phyloP scores from a whole-genome alignment of 2,329 filamentous ascomycete species.

The Fusarium setosum region DNA sequence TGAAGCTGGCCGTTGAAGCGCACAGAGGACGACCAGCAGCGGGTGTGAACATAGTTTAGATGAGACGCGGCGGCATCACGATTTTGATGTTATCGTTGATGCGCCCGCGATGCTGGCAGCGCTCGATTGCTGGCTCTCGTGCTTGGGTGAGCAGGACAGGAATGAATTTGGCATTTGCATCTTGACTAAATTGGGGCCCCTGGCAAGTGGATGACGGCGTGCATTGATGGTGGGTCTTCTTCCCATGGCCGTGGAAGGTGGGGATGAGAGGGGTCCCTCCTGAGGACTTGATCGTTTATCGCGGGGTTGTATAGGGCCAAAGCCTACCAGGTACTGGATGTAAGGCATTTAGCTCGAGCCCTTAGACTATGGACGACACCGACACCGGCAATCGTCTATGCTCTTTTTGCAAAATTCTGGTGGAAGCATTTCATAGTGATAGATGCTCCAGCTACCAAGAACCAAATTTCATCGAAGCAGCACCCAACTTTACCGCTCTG shows the following conservation, averaged over 20 bases:
- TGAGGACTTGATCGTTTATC: background rate
- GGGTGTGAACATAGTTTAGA: constrained; percentile 46
- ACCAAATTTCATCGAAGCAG: too few species aligned
- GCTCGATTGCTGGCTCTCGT: constrained; percentile 6
- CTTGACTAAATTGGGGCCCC: constrained; percentile 29
- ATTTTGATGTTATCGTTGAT: constrained; percentile 4
- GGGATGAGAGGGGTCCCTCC: constrained; percentile 13
- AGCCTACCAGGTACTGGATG: too few species aligned
- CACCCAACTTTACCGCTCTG: too few species aligned
- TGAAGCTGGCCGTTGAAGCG: constrained; percentile 58
- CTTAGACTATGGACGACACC: too few species aligned
- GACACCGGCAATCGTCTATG: too few species aligned
- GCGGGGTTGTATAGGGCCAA: too few species aligned
- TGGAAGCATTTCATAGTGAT: too few species aligned
- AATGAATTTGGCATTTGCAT: constrained; percentile 34
- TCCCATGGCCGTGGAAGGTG: constrained; percentile 11
- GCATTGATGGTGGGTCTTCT: constrained; percentile 24
- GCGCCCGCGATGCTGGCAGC: constrained; percentile 18
- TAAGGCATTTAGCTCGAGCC: too few species aligned
- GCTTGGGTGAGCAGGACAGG: constrained; percentile 16
- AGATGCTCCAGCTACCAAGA: too few species aligned
- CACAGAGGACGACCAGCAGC: constrained; percentile 52
- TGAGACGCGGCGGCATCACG: constrained; percentile 42
- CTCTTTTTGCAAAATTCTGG: too few species aligned
- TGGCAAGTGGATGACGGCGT: constrained; percentile 34